Percentiles rank a stretch among this genome's conserved stretches.
Conservation (phyloP, 768 basidiomycete genomes). For the Coprinopsis marcescibilis region DNA sequence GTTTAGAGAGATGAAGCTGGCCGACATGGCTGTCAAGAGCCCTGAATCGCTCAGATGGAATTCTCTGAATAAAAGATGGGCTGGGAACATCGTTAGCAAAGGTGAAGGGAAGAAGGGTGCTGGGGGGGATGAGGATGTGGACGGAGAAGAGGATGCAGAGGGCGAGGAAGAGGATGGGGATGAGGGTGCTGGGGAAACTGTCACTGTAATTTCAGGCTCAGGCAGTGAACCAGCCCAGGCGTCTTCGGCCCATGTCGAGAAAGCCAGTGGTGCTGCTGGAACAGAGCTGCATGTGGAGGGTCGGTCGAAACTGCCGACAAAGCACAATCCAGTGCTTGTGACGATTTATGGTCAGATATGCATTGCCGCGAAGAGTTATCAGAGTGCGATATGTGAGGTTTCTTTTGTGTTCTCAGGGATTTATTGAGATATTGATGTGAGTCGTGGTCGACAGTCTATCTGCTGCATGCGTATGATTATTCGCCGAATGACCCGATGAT, state of each 20-base stretch:
- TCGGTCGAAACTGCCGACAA: constrained; percentile 48
- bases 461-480: constrained; percentile 84
- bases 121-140: constrained; percentile 22
- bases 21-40: constrained; percentile 58
- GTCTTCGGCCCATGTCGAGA: no score
- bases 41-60: constrained; percentile 63
- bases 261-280: constrained; percentile 4
- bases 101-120: constrained; percentile 34
- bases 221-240: no score
- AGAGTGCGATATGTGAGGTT: constrained; percentile 81
- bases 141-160: neutral
- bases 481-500: constrained; percentile 80
- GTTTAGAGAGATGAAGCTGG: constrained; percentile 64
- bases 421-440: constrained; percentile 1
- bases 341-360: constrained; percentile 80
- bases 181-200: neutral
- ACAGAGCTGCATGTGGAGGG: constrained; percentile 1
- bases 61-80: constrained; percentile 49
- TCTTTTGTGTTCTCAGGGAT: neutral
- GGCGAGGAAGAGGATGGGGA: constrained; percentile 24
- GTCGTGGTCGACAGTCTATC: constrained; percentile 55
- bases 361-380: constrained; percentile 80
- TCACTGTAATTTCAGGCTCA: no score
- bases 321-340: constrained; percentile 64
- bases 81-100: constrained; percentile 29